These are phyloP conservation scores for Casaregolazyma suthepensis DNA, from an alignment of 1,139 yeast species.

Conservation along the genomic window DNA sequence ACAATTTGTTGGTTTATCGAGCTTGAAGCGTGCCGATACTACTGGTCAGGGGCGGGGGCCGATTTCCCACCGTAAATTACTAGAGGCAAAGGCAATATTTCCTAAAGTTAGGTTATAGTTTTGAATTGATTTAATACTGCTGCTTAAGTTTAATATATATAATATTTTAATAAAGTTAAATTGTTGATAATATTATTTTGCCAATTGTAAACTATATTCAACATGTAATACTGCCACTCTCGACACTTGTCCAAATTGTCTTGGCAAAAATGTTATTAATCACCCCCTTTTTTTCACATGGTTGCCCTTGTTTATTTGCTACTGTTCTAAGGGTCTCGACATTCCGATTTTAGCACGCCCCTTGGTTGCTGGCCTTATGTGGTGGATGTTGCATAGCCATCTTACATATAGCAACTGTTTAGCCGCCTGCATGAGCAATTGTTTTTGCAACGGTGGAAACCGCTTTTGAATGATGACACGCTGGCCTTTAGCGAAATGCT, in stretches of 20 bases:
- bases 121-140: not conserved
- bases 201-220: not conserved
- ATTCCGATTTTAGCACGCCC: not conserved
- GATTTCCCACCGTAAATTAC: no score
- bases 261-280: not conserved
- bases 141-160: not conserved
- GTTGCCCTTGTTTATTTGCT: not conserved
- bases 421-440: not conserved
- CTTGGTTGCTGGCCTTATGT: not conserved
- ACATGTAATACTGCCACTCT: not conserved
- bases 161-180: not conserved
- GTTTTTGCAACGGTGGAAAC: not conserved
- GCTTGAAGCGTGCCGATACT: not conserved
- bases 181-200: not conserved
- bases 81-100: no score
- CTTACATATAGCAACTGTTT: not conserved
- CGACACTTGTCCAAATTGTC: not conserved
- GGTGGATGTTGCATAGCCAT: not conserved
- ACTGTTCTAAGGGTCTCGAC: not conserved
- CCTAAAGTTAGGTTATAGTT: not conserved
- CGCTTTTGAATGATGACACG: not conserved
- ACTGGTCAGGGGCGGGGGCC: not conserved
- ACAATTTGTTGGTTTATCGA: not conserved
- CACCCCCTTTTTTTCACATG: not conserved
- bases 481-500: not conserved